Base-by-base conservation (phyloP, 805 yeast genomes). In the Metschnikowia gruessii region DNA sequence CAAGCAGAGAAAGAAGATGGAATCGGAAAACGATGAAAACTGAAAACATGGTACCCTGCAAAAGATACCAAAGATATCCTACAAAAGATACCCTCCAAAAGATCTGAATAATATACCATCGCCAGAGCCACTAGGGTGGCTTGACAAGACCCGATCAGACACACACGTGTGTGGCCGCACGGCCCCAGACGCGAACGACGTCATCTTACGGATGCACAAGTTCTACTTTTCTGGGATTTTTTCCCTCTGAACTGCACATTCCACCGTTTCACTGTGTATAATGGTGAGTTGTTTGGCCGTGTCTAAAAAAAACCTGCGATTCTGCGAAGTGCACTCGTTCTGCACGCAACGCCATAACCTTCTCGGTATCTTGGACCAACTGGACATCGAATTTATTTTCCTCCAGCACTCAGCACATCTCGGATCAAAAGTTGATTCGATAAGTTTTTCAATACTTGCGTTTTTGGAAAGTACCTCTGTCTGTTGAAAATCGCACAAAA, bases 301-400 rank as follows among this genome's bases (percentile, higher is more conserved):
- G 15, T 13, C 18, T 11, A 29, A 10, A 28, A 40, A 37, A 26
- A 26, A 9, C 21, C 12, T 15, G 19, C 32, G 39, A 8, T 36
- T 19, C 22, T 22, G 33, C 31, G 31, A 18, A 41, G 44, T 34
- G 39, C 44, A 3, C 39, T 4, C 15, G 40, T 37, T 37, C 37
- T 41, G 44, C 44, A 41, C 42, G 32, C 37, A 43, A 37, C 36
- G 37, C 45, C 34, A 37, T 43, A 43, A 43, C 46, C 46, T 18
- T 22, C 5, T n/a, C 35, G 42, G 42, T 39, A 29, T 39, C 30
- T 26, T 31, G 16, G 35, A 30, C 42, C 35, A 29, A 8, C 13
- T 19, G 12, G 22, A 26, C 31, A 26, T 16, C 12, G 24, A 33
- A 7, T n/a, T 18, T 33, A 22, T 18, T 33, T 18, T 26, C 4